Evolutionary conservation across 306 rosid species (phyloP).

Genomic region (Crotalaria pallida): DNA sequence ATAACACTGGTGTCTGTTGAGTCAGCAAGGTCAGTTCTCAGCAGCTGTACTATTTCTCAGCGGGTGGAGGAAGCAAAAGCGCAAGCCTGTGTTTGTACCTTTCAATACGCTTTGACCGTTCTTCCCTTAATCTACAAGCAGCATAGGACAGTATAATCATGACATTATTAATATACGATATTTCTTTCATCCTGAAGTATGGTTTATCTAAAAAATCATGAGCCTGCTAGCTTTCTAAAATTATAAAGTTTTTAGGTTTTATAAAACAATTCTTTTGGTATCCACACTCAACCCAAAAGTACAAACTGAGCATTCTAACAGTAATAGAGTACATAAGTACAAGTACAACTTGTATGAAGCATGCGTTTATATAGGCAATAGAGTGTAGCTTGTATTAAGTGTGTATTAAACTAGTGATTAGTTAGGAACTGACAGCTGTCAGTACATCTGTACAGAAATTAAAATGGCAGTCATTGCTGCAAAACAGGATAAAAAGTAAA

Average conservation of each 20-base stretch:
- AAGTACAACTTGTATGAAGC: too few relatives aligned
- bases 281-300: background rate
- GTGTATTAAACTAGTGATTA: too few relatives aligned
- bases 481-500: background rate
- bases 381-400: too few relatives aligned
- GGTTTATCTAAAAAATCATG: background rate
- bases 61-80: slow-evolving; percentile 76
- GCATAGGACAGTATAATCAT: background rate
- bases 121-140: slow-evolving; percentile 62
- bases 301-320: background rate
- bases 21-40: slow-evolving; percentile 43
- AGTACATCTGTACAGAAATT: too few relatives aligned
- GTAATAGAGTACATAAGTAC: too few relatives aligned
- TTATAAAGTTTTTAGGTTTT: background rate
- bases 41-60: slow-evolving; percentile 65
- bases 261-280: background rate
- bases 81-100: slow-evolving; percentile 81
- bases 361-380: too few relatives aligned
- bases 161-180: background rate
- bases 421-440: too few relatives aligned
- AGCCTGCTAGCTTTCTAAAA: background rate
- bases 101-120: slow-evolving; percentile 57
- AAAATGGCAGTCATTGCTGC: background rate
- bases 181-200: background rate
- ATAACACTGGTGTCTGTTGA: background rate